phyloP scores from a whole-genome alignment of 1,139 yeast genomes.

The Hyphopichia burtonii region DNA sequence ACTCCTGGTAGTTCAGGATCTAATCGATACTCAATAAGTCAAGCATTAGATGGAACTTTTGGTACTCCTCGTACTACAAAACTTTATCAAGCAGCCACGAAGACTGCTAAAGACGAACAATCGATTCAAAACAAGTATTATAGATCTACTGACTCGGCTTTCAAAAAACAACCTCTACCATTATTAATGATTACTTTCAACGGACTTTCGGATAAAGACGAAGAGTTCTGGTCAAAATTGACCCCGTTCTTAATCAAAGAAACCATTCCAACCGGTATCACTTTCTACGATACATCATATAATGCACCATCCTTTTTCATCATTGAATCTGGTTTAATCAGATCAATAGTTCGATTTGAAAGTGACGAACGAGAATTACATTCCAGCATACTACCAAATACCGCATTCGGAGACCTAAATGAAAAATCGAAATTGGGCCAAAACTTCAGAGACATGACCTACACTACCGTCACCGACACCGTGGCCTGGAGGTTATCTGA shows the following conservation, averaged over 20 bases:
- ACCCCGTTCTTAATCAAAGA: slow-evolving; percentile 53
- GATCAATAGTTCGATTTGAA: slow-evolving; percentile 56
- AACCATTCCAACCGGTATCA: slow-evolving; percentile 47
- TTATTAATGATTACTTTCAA: slow-evolving; percentile 68
- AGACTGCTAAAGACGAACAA: slow-evolving; percentile 47
- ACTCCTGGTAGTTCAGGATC: slow-evolving; percentile 6
- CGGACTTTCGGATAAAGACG: slow-evolving; percentile 61
- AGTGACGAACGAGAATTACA: slow-evolving; percentile 57
- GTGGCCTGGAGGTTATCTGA: slow-evolving; percentile 71
- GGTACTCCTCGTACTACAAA: slow-evolving; percentile 69
- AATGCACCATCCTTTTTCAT: slow-evolving; percentile 55
- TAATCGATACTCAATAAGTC: slow-evolving; percentile 9
- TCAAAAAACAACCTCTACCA: slow-evolving; percentile 63
- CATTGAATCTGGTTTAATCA: slow-evolving; percentile 78
- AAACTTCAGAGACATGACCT: slow-evolving; percentile 40
- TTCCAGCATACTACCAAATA: slow-evolving; percentile 83
- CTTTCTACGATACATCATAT: slow-evolving; percentile 45
- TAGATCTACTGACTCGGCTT: slow-evolving; percentile 23
- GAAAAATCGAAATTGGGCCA: slow-evolving; percentile 20
- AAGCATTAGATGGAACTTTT: slow-evolving; percentile 17
- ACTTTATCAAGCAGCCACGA: slow-evolving; percentile 61
- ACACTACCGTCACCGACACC: slow-evolving; percentile 53
- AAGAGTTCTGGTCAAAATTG: slow-evolving; percentile 62
- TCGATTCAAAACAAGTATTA: slow-evolving; percentile 31
- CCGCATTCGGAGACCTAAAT: slow-evolving; percentile 78